Evolutionary conservation across 257 asterid species (phyloP), one percentile per base, ranked within the genome.

Genomic region (Haberlea rhodopensis): DNA sequence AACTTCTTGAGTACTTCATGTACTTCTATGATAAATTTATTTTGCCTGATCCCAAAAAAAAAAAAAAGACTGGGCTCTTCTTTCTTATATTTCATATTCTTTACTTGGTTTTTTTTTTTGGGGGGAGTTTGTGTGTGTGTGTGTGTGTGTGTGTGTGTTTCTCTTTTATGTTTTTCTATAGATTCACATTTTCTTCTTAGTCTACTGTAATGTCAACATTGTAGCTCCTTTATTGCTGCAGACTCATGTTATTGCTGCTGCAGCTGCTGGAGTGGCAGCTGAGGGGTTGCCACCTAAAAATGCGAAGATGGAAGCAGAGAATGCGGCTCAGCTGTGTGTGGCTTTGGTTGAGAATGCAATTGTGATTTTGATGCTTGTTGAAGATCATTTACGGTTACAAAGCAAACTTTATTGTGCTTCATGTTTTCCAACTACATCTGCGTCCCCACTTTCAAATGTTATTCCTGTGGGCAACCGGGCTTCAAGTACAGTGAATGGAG

Each of bases 181-280:
- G 27, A 66, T 53, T 65, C 19, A 18, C 59, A 18, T 63, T 27
- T 66, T 67, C 43, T 69, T 68, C 63, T 55, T 67, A 67, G 63
- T 73, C 62, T 73, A 65, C 77, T 67, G 67, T 63, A 66, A 61
- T 67, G 53, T 77, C 77, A 78, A 66, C 71, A 60, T 82, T 73
- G 63, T 78, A 54, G 71, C 64, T 68, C 81, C 81, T 86, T 79
- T n/a, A 59, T 71, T 78, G 63, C 78, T 65, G 67, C 95, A 92
- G 99, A 92, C 94, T 78, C 97, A 92, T 81, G 91, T 90, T 68
- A 92, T 92, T 85, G 99, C 99, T 74, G 85, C 96, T 29, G 97
- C 99, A n/a, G 95, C 99, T 66, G 99, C 99, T 89, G 96, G 95
- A 69, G 95, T 89, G 75, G 99, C 99, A 43, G 96, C 99, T 49